Conservation (phyloP, 2,329 filamentous ascomycete species). For the Pseudogymnoascus sp. region DNA sequence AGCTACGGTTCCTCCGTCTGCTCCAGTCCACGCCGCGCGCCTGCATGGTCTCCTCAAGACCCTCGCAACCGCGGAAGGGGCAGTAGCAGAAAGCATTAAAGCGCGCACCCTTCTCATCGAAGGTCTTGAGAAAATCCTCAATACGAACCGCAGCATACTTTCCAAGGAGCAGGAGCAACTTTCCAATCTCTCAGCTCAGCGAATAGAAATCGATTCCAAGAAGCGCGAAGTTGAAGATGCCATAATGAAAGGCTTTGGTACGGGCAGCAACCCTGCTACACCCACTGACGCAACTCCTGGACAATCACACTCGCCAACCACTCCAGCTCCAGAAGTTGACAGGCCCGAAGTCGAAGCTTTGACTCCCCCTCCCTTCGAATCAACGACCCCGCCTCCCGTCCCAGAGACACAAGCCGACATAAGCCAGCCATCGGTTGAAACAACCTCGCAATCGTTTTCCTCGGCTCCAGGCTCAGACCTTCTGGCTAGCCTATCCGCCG, state of each 20-base stretch:
- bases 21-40: constrained; percentile 85
- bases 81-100: constrained; percentile 83
- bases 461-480: constrained; percentile 31
- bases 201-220: constrained; percentile 66
- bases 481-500: constrained; percentile 31
- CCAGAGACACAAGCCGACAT: constrained; percentile 32
- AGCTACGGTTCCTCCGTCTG: constrained; percentile 59
- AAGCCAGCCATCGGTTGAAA: constrained; percentile 12
- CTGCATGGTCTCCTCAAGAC: constrained; percentile 85
- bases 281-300: constrained; percentile 39
- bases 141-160: constrained; percentile 63
- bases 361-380: constrained; percentile 67
- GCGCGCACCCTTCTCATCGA: constrained; percentile 70
- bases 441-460: constrained; percentile 12
- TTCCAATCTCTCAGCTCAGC: constrained; percentile 58
- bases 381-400: constrained; percentile 31
- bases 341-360: constrained; percentile 79
- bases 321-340: constrained; percentile 51
- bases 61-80: constrained; percentile 79
- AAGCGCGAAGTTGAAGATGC: constrained; percentile 84
- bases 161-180: constrained; percentile 61
- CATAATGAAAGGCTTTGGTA: constrained; percentile 77
- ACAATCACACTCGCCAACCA: constrained; percentile 33
- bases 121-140: constrained; percentile 75
- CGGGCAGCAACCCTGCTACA: constrained; percentile 45